Conservation (phyloP, 2,329 filamentous ascomycete species). For the Calcarisporium arbuscula region DNA sequence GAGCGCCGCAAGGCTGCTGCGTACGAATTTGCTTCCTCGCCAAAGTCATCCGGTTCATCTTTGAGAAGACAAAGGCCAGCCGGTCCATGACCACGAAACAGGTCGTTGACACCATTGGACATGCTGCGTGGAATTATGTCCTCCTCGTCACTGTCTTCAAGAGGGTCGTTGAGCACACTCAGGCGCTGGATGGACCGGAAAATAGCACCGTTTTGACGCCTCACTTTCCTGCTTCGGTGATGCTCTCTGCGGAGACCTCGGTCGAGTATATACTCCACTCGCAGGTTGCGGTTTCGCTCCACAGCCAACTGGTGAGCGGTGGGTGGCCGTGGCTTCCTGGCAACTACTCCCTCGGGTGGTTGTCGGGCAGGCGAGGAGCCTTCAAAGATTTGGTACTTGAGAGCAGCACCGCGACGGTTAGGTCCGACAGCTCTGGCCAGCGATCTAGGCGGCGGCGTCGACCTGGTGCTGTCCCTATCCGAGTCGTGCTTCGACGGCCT, state of each 20-base stretch:
- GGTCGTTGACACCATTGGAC: constrained; percentile 21
- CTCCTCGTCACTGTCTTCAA: constrained; percentile 59
- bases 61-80: constrained; percentile 58
- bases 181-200: constrained; percentile 61
- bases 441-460: constrained; percentile 33
- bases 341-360: constrained; percentile 48
- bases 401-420: constrained; percentile 36
- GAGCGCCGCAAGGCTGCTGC: constrained; percentile 59
- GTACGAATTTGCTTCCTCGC: constrained; percentile 65
- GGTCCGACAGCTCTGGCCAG: constrained; percentile 20
- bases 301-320: constrained; percentile 79
- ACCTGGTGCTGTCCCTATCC: constrained; percentile 38
- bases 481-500: constrained; percentile 55
- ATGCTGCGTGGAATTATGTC: constrained; percentile 30
- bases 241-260: constrained; percentile 64
- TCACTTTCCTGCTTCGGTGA: constrained; percentile 53
- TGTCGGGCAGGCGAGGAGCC: constrained; percentile 53
- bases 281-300: constrained; percentile 68
- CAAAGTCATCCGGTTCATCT: constrained; percentile 64
- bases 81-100: constrained; percentile 51
- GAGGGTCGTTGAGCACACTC: constrained; percentile 46
- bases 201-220: constrained; percentile 60
- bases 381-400: constrained; percentile 56
- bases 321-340: constrained; percentile 63
- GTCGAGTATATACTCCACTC: constrained; percentile 76